These are phyloP conservation scores for Ambrosiella xylebori DNA, from an alignment of 2,329 filamentous ascomycete species.

Conservation along the genomic window DNA sequence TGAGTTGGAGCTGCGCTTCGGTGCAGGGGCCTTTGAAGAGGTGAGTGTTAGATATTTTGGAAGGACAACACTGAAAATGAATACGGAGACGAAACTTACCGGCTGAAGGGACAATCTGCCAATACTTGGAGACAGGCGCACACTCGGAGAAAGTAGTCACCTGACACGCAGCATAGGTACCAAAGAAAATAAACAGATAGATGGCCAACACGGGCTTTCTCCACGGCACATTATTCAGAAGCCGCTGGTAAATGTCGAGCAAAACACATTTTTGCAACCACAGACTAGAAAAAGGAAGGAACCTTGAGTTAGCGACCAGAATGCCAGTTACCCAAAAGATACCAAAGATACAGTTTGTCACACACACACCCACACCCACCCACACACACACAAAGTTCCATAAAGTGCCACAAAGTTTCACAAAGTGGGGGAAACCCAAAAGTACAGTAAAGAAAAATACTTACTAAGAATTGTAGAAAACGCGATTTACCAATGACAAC, in stretches of 20 bases:
- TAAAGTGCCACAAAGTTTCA: too few species aligned
- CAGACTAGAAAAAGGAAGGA: constrained; percentile 13
- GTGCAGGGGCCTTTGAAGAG: constrained; percentile 16
- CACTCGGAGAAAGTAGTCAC: constrained; percentile 22
- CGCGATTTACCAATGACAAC: constrained; percentile 19
- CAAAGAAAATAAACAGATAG: constrained; percentile 18
- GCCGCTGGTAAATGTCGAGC: constrained; percentile 17
- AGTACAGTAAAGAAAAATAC: constrained; percentile 12
- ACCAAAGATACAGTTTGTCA: too few species aligned
- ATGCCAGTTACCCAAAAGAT: too few species aligned
- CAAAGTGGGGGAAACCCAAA: too few species aligned
- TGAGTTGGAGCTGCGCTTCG: constrained; percentile 19
- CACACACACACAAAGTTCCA: too few species aligned
- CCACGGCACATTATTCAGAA: constrained; percentile 15
- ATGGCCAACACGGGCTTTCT: constrained; percentile 16
- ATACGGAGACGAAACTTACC: constrained; percentile 16
- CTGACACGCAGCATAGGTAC: constrained; percentile 20
- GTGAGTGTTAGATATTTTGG: neutral
- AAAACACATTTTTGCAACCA: constrained; percentile 19
- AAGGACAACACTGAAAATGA: neutral
- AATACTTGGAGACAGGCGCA: constrained; percentile 35
- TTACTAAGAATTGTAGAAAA: constrained; percentile 22
- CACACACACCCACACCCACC: neutral
- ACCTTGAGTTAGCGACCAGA: too few species aligned
- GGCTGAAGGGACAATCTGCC: constrained; percentile 32